Conservation (phyloP, 2,329 filamentous ascomycete species). For the Penicillium digitatum region DNA sequence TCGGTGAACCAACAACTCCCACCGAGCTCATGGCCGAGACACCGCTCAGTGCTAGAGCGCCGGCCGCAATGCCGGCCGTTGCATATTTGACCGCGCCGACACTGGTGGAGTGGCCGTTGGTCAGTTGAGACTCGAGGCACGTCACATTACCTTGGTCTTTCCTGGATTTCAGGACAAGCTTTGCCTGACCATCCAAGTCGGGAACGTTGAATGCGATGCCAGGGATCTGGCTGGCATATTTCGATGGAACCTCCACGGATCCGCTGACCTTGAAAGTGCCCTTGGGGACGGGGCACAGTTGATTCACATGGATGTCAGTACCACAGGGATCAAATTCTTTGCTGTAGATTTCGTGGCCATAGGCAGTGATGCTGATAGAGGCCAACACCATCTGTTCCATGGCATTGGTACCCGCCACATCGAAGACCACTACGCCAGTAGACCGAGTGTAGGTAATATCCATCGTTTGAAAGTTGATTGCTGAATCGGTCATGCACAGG, state of each 20-base stretch:
- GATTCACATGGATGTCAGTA: constrained; percentile 58
- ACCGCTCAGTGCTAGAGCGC: constrained; percentile 70
- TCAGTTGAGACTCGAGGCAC: constrained; percentile 76
- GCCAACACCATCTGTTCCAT: constrained; percentile 77
- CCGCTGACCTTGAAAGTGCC: constrained; percentile 72
- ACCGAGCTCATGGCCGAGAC: constrained; percentile 64
- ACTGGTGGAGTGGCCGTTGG: constrained; percentile 79
- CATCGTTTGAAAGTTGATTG: constrained; percentile 68
- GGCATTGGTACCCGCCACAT: constrained; percentile 72
- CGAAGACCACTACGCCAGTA: constrained; percentile 70
- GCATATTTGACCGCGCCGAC: constrained; percentile 76
- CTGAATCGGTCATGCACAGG: constrained; percentile 57
- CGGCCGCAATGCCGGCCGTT: constrained; percentile 80
- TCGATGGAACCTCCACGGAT: constrained; percentile 64
- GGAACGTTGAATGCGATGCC: constrained; percentile 85
- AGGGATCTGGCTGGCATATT: constrained; percentile 73
- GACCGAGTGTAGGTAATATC: constrained; percentile 75
- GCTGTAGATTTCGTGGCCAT: constrained; percentile 74
- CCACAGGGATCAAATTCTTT: constrained; percentile 82
- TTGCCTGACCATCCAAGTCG: constrained; percentile 82
- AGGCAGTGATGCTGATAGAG: constrained; percentile 71
- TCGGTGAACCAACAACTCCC: constrained; percentile 57
- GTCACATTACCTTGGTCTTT: constrained; percentile 63
- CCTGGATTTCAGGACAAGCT: constrained; percentile 65
- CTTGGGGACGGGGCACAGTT: constrained; percentile 80